phyloP scores from a whole-genome alignment of 2,329 filamentous ascomycete species.

The Hymenoscyphus repandus region DNA sequence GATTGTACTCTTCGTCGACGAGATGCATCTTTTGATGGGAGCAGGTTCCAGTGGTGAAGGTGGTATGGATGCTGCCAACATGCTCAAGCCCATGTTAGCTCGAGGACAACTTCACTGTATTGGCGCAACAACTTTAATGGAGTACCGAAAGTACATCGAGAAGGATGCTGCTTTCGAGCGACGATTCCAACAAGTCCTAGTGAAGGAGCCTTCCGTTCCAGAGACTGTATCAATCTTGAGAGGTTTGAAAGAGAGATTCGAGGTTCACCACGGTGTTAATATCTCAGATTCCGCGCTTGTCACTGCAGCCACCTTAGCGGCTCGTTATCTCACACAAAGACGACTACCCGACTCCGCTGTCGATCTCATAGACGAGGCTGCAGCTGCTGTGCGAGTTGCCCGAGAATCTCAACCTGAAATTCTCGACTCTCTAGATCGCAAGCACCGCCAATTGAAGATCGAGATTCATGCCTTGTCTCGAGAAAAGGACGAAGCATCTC shows the following conservation, averaged over 20 bases:
- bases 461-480: slow-evolving; percentile 93
- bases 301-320: slow-evolving; percentile 81
- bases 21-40: slow-evolving; percentile 98
- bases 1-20: slow-evolving; percentile 97
- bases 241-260: slow-evolving; percentile 95
- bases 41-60: slow-evolving; percentile 91
- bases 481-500: slow-evolving; percentile 91
- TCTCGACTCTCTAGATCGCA: slow-evolving; percentile 89
- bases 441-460: slow-evolving; percentile 85
- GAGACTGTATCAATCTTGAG: slow-evolving; percentile 98
- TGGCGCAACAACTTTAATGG: slow-evolving; percentile 87
- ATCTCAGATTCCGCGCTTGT: slow-evolving; percentile 94
- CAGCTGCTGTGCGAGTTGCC: slow-evolving; percentile 91
- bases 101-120: slow-evolving; percentile 97
- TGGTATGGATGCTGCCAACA: slow-evolving; percentile 96
- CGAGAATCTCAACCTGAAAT: slow-evolving; percentile 95
- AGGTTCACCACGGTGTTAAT: slow-evolving; percentile 95
- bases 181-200: slow-evolving; percentile 95
- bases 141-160: slow-evolving; percentile 98
- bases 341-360: slow-evolving; percentile 95
- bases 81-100: slow-evolving; percentile 97
- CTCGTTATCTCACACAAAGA: slow-evolving; percentile 85
- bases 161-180: slow-evolving; percentile 98
- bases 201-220: slow-evolving; percentile 83
- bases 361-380: slow-evolving; percentile 92